Evolutionary conservation across 2,329 filamentous ascomycete species (phyloP).

Genomic region (Stagonosporopsis tanaceti): DNA sequence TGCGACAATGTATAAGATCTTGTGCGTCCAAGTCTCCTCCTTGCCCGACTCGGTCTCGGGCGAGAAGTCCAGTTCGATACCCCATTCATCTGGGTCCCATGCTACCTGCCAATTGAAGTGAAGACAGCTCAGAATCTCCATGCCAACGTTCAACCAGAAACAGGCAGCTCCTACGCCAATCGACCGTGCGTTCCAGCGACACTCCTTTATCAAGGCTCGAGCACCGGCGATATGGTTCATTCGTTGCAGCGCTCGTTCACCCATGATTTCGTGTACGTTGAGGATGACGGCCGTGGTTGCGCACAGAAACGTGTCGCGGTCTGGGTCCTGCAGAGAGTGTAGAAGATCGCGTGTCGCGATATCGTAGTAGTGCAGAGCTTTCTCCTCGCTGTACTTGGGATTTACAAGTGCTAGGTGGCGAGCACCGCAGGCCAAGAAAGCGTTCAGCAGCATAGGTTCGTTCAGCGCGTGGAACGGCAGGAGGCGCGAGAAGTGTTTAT

Average conservation of each 20-base stretch:
- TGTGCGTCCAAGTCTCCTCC: slow-evolving; percentile 87
- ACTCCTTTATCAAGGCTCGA: slow-evolving; percentile 85
- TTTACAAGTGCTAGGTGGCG: slow-evolving; percentile 79
- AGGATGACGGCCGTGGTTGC: slow-evolving; percentile 87
- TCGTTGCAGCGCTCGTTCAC: slow-evolving; percentile 76
- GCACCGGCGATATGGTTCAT: slow-evolving; percentile 91
- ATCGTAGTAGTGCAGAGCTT: slow-evolving; percentile 84
- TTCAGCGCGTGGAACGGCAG: slow-evolving; percentile 84
- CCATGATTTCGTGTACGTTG: slow-evolving; percentile 94
- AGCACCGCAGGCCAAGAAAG: slow-evolving; percentile 86
- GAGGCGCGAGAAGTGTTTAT: slow-evolving; percentile 84
- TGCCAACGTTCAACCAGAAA: slow-evolving; percentile 92
- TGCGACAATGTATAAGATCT: slow-evolving; percentile 86
- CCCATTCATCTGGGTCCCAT: slow-evolving; percentile 92
- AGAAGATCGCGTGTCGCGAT: slow-evolving; percentile 81
- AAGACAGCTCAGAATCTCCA: slow-evolving; percentile 89
- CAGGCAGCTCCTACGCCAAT: slow-evolving; percentile 84
- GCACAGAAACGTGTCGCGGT: slow-evolving; percentile 83
- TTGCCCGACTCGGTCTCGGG: slow-evolving; percentile 65
- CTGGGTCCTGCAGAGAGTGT: slow-evolving; percentile 80
- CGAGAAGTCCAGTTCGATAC: slow-evolving; percentile 78
- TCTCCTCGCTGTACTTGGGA: slow-evolving; percentile 74
- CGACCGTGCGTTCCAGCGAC: slow-evolving; percentile 83
- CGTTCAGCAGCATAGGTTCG: slow-evolving; percentile 88
- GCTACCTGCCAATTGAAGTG: slow-evolving; percentile 86